Evolutionary conservation across 225 moss, liverwort and hornwort species (phyloP), one percentile per base, ranked within the genome.

Genomic region (Asterella californica): DNA sequence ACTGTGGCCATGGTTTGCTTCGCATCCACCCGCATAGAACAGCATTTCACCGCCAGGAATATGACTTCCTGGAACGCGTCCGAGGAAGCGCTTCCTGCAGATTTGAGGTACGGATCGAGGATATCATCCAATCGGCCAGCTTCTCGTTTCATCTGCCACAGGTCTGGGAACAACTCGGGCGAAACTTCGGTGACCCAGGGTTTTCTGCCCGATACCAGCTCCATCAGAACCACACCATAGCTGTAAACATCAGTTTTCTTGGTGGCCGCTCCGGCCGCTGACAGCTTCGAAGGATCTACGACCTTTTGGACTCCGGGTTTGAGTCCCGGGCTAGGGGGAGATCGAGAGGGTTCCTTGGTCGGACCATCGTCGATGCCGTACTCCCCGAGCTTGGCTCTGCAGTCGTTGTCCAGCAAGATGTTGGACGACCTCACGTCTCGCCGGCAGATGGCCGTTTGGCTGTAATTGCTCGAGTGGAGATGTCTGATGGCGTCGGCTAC

Each of bases 381-480:
- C 61, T 83, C 83, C 9, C 78, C 83, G 52, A 86, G 79, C 81
- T 83, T 83, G 4, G 86, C 86, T 75, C 79, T 78, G 75, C 62
- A 81, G 48, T 83, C 83, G 10, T 76, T 84, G 59, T 90, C 91
- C 2, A 95, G 80, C n/a, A 95, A 88, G 29, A 95, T 90, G n/a
- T 95, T 95, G 14, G 89, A 90, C 2, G 95, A 91, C 75, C 89
- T 91, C 12, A 95, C 87, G 71, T 95, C 91, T 52, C 93, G 82
- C 79, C 90, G 87, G 46, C 88, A 91, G 18, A 95, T 88, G 38
- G 95, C 89, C n/a, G 78, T 78, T 50, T 67, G 78, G 30, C 89
- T 85, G 25, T 89, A 86, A 55, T 87, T 85, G 67, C 90, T 70
- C 75, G 85, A 91, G 84, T 95, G 95, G 19, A 95, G 90, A 81